Evolutionary conservation across 2,329 filamentous ascomycete species (phyloP), one percentile per base, ranked within the genome.

Genomic region (Verticillium nubilum): DNA sequence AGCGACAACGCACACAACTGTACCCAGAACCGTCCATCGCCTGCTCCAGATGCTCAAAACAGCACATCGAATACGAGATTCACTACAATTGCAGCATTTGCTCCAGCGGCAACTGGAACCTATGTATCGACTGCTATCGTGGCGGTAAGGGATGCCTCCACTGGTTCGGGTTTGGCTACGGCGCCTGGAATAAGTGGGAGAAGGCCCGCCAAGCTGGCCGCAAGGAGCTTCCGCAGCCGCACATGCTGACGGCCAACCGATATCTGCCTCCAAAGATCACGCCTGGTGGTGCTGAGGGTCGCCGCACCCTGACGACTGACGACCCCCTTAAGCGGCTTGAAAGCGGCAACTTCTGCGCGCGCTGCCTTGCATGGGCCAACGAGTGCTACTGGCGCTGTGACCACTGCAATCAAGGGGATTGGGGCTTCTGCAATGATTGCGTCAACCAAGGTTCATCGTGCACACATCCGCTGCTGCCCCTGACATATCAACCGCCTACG

Each of bases 351-450:
- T 97, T 97, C 72, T 98, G 94, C 70, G 86, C 89, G 37, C 82
- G 83, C 54, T 97, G 94, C 70, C 78, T 82, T 19, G 78, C 83
- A 0, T 90, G 86, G 78, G 83, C 91, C 0, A 93, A 96, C 67
- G 84, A 88, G 57, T 95, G 91, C 73, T 96, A 91, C 73, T 98
- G 93, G 94, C 87, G 90, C 63, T 98, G 94, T 72, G 86, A 89
- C 61, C 72, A 82, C 27, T 98, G 94, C 75, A 97, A 97, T 67
- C 87, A 95, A 63, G 94, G 92, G 5, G 93, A 96, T 69, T 98
- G 93, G 93, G 94, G 94, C 0, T 97, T 91, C 70, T 98, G 94
- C 74, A 92, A 93, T 67, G 77, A 82, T 61, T 98, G 94, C 65
- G 91, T 97, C 29, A 93, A 94, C 61, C 86, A 88, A 71, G 92